Base-by-base conservation (phyloP, 345 rosid species). In the Acer campestre region DNA sequence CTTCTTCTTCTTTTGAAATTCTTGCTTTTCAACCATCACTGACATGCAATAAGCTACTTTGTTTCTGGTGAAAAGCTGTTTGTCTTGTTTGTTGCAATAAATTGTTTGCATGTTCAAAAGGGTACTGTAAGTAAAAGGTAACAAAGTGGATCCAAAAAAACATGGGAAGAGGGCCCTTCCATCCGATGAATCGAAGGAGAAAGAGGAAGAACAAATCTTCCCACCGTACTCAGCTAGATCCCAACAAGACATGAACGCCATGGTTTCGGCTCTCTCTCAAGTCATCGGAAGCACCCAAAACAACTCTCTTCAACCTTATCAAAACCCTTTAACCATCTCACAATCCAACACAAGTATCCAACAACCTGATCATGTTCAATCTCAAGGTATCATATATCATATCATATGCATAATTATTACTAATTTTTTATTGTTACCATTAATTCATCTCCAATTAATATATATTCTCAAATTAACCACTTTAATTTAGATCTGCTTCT, bases 221-320 rank as follows among this genome's bases (percentile, higher is more conserved):
- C 93, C 94, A 0, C 67, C 81, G 38, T 90, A 82, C 81, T 88
- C 92, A n/a, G 85, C 89, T 56, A 80, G 92, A 81, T 92, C 97
- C 58, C 92, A 92, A 75, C 91, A 84, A 42, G 97, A 92, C 68
- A 89, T 84, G 91, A 68, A 82, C 56, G 91, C 81, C 4, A 88
- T 92, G 90, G 91, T 92, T 70, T 86, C 93, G 5, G 97, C 94
- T 69, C 85, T 92, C 44, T 29, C 92, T 83, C 92, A 92, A 75
- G 94, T 92, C 17, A 90, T 92, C 40, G 90, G 88, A 61, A 87
- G 67, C 80, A 74, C 74, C 69, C 76, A 77, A 69, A 78, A 61
- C 49, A 74, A 20, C 76, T 68, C 87, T 51, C 70, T 25, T 74
- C 86, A 85, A 16, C 2, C 22, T 14, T 22, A 55, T 14, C 64